These are phyloP conservation scores for Brassica hybrid DNA, from an alignment of 441 rosid genomes.

Conservation along the genomic window DNA sequence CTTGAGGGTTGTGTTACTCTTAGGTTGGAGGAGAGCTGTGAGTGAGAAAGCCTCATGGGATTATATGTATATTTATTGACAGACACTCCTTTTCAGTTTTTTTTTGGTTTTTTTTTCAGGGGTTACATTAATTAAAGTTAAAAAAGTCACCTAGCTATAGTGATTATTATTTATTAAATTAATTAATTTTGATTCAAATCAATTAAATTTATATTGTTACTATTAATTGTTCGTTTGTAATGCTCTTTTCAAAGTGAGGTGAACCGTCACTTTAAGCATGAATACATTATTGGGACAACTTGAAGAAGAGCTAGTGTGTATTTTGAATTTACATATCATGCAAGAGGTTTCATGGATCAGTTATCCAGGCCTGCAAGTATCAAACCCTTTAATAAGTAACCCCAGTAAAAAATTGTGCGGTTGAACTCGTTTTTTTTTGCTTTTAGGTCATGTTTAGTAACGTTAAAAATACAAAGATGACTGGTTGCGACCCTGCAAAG, in stretches of 20 bases:
- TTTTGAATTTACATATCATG: not conserved
- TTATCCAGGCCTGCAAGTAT: not conserved
- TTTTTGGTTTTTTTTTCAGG: not conserved
- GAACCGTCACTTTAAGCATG: not conserved
- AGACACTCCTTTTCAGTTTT: not conserved
- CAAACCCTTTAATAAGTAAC: not conserved
- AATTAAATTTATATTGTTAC: not conserved
- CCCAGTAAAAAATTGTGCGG: not conserved
- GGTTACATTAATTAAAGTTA: not conserved
- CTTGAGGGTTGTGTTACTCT: constrained; percentile 10
- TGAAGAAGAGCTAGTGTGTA: not conserved
- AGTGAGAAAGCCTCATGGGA: constrained; percentile 15
- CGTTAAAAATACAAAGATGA: no score
- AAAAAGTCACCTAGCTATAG: not conserved
- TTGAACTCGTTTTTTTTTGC: no score
- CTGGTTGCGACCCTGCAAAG: no score
- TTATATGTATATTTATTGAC: constrained; percentile 8
- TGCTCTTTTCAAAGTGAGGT: not conserved
- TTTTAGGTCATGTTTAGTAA: no score
- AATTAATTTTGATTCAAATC: not conserved
- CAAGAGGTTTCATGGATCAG: not conserved
- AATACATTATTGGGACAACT: not conserved
- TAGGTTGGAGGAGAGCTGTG: constrained; percentile 8
- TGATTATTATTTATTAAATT: not conserved
- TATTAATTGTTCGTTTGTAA: not conserved